Evolutionary conservation across 1,139 yeast genomes (phyloP).

Genomic region (Meyerozyma guilliermondii): DNA sequence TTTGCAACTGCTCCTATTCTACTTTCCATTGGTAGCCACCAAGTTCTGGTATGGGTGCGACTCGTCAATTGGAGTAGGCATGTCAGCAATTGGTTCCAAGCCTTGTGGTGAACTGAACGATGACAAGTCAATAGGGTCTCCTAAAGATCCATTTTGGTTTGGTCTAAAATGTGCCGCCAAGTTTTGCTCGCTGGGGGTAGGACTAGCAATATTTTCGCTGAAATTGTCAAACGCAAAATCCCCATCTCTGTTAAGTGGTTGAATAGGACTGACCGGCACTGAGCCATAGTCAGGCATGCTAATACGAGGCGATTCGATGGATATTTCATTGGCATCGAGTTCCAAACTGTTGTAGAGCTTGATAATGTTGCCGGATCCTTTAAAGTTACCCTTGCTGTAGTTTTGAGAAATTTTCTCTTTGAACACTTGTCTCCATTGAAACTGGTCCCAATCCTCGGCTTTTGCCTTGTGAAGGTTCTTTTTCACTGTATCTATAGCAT

Average conservation of each 20-base stretch:
- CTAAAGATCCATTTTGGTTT: conserved; percentile 3
- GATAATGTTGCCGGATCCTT: conserved; percentile 30
- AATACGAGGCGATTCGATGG: conserved; percentile 16
- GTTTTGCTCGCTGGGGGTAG: conserved; percentile 3
- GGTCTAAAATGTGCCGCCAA: neutral
- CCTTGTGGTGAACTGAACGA: conserved; percentile 4
- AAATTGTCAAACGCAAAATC: conserved; percentile 10
- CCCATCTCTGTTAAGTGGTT: conserved; percentile 3
- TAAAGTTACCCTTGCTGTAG: conserved; percentile 12
- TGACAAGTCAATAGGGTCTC: conserved; percentile 9
- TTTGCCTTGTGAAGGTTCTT: conserved; percentile 25
- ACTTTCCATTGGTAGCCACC: conserved; percentile 4
- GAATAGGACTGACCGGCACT: conserved; percentile 1
- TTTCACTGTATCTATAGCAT: conserved; percentile 30
- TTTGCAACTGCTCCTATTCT: neutral
- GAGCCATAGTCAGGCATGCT: conserved; percentile 7
- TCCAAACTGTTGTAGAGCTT: conserved; percentile 27
- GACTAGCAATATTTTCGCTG: conserved; percentile 11
- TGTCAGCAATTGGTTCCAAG: conserved; percentile 18
- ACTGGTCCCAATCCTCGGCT: conserved; percentile 31
- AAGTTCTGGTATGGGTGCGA: conserved; percentile 12
- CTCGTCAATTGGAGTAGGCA: conserved; percentile 22
- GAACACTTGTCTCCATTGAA: conserved; percentile 37
- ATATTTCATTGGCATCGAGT: conserved; percentile 14
- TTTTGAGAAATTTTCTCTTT: conserved; percentile 14